Conservation (phyloP, 257 asterid species). For the Fraxinus pennsylvanica region DNA sequence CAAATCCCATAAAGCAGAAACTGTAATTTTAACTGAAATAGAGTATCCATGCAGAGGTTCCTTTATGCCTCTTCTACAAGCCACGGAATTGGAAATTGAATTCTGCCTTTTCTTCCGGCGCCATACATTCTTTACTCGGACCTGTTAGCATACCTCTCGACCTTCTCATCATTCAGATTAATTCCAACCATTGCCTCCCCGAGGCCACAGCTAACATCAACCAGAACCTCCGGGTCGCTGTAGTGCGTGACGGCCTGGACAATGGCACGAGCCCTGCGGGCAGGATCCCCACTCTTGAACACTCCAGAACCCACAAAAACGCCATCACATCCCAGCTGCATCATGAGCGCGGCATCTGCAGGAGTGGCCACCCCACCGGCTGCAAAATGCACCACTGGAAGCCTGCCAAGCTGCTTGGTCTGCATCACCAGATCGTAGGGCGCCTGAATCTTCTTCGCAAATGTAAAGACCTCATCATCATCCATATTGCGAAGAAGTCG, state of each 20-base stretch:
- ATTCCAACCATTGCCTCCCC: constrained; percentile 93
- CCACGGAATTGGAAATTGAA: constrained; percentile 13
- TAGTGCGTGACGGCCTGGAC: constrained; percentile 87
- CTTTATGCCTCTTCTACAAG: constrained; percentile 1
- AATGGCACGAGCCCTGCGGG: constrained; percentile 71
- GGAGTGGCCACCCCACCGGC: constrained; percentile 97
- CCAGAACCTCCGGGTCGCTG: constrained; percentile 71
- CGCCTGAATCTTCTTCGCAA: constrained; percentile 77
- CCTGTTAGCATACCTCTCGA: constrained; percentile 81
- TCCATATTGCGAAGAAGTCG: constrained; percentile 80
- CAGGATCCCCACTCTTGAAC: constrained; percentile 90
- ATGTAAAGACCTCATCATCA: constrained; percentile 82
- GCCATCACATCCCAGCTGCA: constrained; percentile 90
- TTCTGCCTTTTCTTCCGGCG: not conserved
- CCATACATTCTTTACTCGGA: constrained; percentile 47
- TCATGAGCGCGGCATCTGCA: constrained; percentile 85
- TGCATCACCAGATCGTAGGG: constrained; percentile 90
- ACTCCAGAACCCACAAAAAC: constrained; percentile 87
- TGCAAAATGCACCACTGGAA: constrained; percentile 85
- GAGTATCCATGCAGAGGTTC: constrained; percentile 9
- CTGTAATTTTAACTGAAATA: constrained; percentile 1
- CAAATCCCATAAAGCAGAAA: not conserved
- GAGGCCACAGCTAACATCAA: constrained; percentile 78
- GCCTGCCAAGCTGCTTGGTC: constrained; percentile 85
- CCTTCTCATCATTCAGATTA: constrained; percentile 70